A percentile compares a stretch with the other conserved stretches of the same genome.
Conservation (phyloP, 495 filamentous ascomycete species). For the Entonaema liquescens region DNA sequence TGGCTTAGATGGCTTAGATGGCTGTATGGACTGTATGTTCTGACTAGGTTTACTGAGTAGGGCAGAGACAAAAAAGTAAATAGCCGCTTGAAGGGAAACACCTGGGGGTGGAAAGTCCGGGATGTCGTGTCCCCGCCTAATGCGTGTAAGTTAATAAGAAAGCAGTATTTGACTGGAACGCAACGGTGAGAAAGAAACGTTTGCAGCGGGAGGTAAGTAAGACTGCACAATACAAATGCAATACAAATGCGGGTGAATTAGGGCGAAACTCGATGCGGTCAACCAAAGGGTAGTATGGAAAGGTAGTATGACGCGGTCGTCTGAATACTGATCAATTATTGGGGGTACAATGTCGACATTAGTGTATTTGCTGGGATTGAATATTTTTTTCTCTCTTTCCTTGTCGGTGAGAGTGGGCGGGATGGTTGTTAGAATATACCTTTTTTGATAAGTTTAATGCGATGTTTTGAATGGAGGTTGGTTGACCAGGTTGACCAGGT, state of each 20-base stretch:
- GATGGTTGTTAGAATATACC: slow-evolving; percentile 18
- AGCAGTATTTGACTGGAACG: slow-evolving; percentile 25
- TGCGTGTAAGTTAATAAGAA: slow-evolving; percentile 21
- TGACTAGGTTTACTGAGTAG: neutral
- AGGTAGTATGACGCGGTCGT: slow-evolving; percentile 37
- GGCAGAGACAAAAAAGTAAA: slow-evolving; percentile 9
- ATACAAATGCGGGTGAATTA: slow-evolving; percentile 20
- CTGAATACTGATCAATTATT: slow-evolving; percentile 36
- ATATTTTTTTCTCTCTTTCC: neutral
- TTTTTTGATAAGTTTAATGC: slow-evolving; percentile 27
- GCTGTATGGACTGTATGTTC: too few species aligned
- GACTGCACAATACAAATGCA: neutral
- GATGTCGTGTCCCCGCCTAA: slow-evolving; percentile 29
- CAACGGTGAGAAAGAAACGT: slow-evolving; percentile 28
- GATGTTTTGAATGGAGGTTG: slow-evolving; percentile 25
- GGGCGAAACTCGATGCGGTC: slow-evolving; percentile 26
- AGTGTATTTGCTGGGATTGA: slow-evolving; percentile 17
- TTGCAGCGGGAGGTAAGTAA: slow-evolving; percentile 15
- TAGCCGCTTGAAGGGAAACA: slow-evolving; percentile 31
- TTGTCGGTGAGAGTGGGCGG: slow-evolving; percentile 33
- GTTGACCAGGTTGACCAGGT: neutral
- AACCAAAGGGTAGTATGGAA: slow-evolving; percentile 26
- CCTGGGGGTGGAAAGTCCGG: slow-evolving; percentile 27
- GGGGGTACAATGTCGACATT: slow-evolving; percentile 23
- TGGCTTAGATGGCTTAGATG: too few species aligned